Base-by-base conservation (phyloP, 352 stramenopile genomes). In the Phytophthora macrochlamydospora region DNA sequence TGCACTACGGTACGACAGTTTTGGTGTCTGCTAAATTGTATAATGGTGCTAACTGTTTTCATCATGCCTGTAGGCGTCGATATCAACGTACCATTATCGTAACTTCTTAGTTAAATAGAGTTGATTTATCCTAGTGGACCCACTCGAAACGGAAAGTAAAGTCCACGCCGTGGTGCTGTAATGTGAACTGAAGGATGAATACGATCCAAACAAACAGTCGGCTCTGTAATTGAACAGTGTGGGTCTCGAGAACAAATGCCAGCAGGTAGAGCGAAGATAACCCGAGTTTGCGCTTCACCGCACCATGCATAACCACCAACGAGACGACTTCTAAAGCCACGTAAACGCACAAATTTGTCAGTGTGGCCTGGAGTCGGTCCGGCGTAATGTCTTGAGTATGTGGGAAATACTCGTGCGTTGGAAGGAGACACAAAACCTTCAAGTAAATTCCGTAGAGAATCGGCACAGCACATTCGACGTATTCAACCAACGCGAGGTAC, bases 401-500 rank as follows among this genome's bases (percentile, higher is more conserved):
- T n/a, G 53, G 46, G 5, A 57, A 71, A 12, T 70, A 67, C 12
- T 14, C 24, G 1, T 45, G 50, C 28, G 70, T 79, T 0, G 64
- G 67, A 2, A 73, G 33, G 7, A 76, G 42, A 3, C 44, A 49
- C 14, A 78, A 28, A 4, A 59, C 56, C 0, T 18, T 43, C 0
- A 65, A 33, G 30, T 73, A 81, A 9, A 71, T 29, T 1, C 46
- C 53, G 33, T 71, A 71, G 13, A 76, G 29, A 7, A 74, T 51
- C 14, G 69, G 69, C 18, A 76, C 59, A n/a, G 54, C 29, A 31
- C 53, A 67, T 53, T 81, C 67, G 59, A 76, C 49, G 46, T 72
- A 75, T 30, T 65, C 58, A 2, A 58, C 58, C 8, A 65, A 32
- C 9, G 28, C 58, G 14, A 54, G 40, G 24, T 59, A 65, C 45